Base-by-base conservation (phyloP, 768 basidiomycete species). In the Rhizopogon roseolus region DNA sequence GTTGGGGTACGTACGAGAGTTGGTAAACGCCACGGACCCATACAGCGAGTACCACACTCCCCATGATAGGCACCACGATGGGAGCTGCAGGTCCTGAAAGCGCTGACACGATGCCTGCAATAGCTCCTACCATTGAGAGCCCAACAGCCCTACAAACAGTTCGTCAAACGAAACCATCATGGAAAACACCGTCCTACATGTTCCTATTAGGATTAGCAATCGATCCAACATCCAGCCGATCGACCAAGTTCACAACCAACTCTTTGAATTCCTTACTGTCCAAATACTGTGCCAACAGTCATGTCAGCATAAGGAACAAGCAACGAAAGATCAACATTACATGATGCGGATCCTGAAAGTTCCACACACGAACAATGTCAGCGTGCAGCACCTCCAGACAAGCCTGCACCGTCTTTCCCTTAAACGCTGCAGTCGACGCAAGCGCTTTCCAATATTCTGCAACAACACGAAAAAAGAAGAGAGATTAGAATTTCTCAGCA, bases 371-470 rank as follows among this genome's bases (percentile, higher is more conserved):
- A 13, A 63, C 36, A 22, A 64, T 61, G 32, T 63, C 62, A 1
- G 41, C 22, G 42, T 63, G 62, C n/a, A 63, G 52, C 11, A 61
- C 53, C 4, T 54, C 29, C 0, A 63, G 22, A 42, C 63, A 63
- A 13, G 32, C 32, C 45, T 13, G 19, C n/a, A 63, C 41, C 4
- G 40, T 41, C 14, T 53, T 16, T 16, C 54, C 51, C 5, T 11
- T n/a, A 38, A 64, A 64, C 22, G 52, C 19, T 8, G 36, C n/a
- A 19, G 53, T 52, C 0, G 64, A 50, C 6, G 49, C 54, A 11
- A 64, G 41, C 4, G 29, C 50, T 10, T 32, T 41, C 63, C 63
- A 64, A 50, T 64, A 64, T 49, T 43, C 64, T 64, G 34, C 5
- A 46, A 22, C 34, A 14, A 48, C 5, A 28, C 10, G 2, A 28